Percentiles rank a stretch among this genome's conserved stretches.
Conservation (phyloP, 2,329 filamentous ascomycete species). For the Ascochyta rabiei region DNA sequence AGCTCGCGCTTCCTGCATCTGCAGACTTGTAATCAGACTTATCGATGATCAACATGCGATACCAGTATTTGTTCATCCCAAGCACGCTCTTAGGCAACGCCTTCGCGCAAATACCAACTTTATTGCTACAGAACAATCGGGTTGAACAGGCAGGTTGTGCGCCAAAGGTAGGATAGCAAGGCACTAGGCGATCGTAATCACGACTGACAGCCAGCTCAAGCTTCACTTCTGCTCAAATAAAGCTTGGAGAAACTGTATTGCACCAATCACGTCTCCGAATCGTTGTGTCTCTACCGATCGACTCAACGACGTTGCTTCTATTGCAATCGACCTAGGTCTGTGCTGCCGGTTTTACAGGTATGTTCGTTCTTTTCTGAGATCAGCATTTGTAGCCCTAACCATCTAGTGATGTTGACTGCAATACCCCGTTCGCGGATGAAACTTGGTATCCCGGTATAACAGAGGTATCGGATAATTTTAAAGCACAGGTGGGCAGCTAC, state of each 20-base stretch:
- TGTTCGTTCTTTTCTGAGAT: not conserved
- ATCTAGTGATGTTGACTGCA: slow-evolving; percentile 9
- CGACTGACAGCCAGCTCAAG: slow-evolving; percentile 1
- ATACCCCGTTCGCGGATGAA: not conserved
- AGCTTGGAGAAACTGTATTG: slow-evolving; percentile 12
- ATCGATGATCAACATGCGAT: too few species aligned
- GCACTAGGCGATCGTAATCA: not conserved
- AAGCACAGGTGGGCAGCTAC: too few species aligned
- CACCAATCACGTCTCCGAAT: slow-evolving; percentile 9
- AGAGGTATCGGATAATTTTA: too few species aligned
- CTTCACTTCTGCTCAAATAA: too few species aligned
- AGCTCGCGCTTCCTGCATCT: too few species aligned
- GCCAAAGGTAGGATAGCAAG: slow-evolving; percentile 14
- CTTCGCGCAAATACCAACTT: slow-evolving; percentile 8
- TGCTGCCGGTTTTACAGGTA: slow-evolving; percentile 15
- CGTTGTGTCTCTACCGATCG: slow-evolving; percentile 9
- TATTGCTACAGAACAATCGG: slow-evolving; percentile 15
- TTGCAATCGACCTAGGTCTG: too few species aligned
- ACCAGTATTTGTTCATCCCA: not conserved
- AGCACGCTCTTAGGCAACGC: not conserved
- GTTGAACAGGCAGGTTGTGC: too few species aligned
- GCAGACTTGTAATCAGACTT: too few species aligned
- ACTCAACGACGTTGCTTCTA: slow-evolving; percentile 13
- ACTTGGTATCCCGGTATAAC: too few species aligned
- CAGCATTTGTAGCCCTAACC: not conserved